Evolutionary conservation across 2,329 filamentous ascomycete species (phyloP).

Genomic region (Clarireedia hainanense): DNA sequence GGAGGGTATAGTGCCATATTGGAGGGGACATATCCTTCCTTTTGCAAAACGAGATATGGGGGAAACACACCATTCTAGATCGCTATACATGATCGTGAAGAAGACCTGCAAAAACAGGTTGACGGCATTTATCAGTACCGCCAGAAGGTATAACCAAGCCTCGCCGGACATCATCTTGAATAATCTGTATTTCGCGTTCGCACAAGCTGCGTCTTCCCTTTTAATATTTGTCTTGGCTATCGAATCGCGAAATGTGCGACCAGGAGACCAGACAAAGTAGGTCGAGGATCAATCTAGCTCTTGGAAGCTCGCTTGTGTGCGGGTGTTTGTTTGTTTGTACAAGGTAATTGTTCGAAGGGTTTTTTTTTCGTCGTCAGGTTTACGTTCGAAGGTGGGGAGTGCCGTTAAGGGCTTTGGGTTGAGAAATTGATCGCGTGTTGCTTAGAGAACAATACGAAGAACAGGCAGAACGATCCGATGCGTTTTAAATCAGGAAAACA

Average conservation of each 20-base stretch:
- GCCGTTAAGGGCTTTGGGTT: not conserved
- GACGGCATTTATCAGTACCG: constrained; percentile 98
- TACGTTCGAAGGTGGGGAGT: constrained; percentile 9
- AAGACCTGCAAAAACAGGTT: constrained; percentile 99
- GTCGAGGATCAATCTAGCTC: constrained; percentile 1
- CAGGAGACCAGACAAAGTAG: not conserved
- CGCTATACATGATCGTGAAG: constrained; percentile 99
- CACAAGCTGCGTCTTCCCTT: not conserved
- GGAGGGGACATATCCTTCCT: not conserved
- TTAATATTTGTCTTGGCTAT: not conserved
- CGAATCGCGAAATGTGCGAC: not conserved
- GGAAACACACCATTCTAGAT: constrained; percentile 87
- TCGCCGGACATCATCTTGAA: constrained; percentile 77
- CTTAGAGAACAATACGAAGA: not conserved
- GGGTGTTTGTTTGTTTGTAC: not conserved
- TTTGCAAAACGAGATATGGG: not conserved
- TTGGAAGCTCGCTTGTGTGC: constrained; percentile 3
- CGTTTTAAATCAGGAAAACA: not conserved
- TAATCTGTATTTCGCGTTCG: constrained; percentile 11
- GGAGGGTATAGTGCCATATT: not conserved
- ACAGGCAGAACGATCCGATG: not conserved
- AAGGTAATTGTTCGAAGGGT: constrained; percentile 1
- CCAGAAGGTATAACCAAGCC: constrained; percentile 95
- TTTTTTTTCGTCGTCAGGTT: constrained; percentile 6
- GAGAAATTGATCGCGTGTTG: not conserved